A percentile compares a stretch with the other conserved stretches of the same genome.
phyloP scores from a whole-genome alignment of 1,284 basidiomycete genomes.

The Pseudozyma pruni region DNA sequence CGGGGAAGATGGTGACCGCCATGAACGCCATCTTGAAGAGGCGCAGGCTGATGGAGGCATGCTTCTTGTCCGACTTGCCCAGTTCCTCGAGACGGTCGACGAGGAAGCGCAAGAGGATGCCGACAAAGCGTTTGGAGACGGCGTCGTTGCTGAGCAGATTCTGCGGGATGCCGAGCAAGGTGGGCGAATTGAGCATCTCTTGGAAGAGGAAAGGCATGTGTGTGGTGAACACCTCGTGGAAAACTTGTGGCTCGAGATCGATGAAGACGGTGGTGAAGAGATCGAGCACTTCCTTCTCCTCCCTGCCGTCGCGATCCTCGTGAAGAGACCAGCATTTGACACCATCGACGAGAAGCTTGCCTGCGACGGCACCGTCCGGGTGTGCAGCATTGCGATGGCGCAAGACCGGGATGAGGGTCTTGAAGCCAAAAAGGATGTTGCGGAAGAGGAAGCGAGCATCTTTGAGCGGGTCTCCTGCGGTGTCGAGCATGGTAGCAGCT shows the following conservation, averaged over 20 bases:
- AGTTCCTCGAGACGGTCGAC: conserved; percentile 82
- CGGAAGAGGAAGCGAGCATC: conserved; percentile 83
- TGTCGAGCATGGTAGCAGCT: conserved; percentile 68
- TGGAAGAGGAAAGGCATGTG: conserved; percentile 64
- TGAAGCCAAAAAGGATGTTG: conserved; percentile 88
- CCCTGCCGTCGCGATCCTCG: conserved; percentile 76
- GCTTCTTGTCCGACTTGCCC: conserved; percentile 83
- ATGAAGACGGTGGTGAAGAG: conserved; percentile 74
- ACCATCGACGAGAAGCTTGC: conserved; percentile 85
- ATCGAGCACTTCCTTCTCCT: conserved; percentile 88
- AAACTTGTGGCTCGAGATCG: conserved; percentile 69
- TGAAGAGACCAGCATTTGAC: conserved; percentile 87
- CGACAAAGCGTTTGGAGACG: conserved; percentile 89
- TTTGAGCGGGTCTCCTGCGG: conserved; percentile 68
- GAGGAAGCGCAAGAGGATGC: conserved; percentile 88
- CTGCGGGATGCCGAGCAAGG: conserved; percentile 87
- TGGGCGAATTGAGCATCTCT: conserved; percentile 73
- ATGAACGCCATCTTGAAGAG: conserved; percentile 97
- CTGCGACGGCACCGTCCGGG: conserved; percentile 87
- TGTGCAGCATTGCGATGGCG: conserved; percentile 81
- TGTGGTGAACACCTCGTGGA: conserved; percentile 64
- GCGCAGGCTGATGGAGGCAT: conserved; percentile 80
- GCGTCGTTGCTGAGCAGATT: conserved; percentile 83
- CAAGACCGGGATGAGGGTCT: conserved; percentile 81
- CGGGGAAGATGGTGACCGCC: conserved; percentile 83